Conservation (phyloP, 805 yeast genomes). For the Millerago galiae region DNA sequence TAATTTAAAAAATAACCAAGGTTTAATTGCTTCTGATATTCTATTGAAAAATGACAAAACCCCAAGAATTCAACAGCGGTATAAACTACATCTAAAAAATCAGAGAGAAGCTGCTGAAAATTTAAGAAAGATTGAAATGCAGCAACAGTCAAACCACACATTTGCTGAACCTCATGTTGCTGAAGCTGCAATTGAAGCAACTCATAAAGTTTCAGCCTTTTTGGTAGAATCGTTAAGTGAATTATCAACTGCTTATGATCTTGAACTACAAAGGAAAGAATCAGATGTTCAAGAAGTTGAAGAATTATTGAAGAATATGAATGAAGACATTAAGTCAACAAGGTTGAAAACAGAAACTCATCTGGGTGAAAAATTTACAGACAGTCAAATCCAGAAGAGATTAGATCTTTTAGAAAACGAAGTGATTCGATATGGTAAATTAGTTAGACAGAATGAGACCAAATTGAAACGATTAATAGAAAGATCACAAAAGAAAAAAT, state of each 20-base stretch:
- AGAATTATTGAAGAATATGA: constrained; percentile 34
- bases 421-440: constrained; percentile 14
- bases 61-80: constrained; percentile 19
- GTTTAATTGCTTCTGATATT: constrained; percentile 22
- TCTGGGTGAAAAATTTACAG: constrained; percentile 14
- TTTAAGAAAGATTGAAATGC: neutral
- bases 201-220: constrained; percentile 45
- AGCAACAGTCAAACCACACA: neutral
- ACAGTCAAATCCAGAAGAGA: constrained; percentile 8
- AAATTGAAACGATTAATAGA: constrained; percentile 22
- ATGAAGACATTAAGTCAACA: constrained; percentile 33
- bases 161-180: constrained; percentile 36
- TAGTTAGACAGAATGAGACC: constrained; percentile 20
- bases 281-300: constrained; percentile 45
- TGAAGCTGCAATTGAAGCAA: constrained; percentile 48
- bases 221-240: constrained; percentile 42
- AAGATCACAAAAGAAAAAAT: constrained; percentile 24
- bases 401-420: constrained; percentile 13
- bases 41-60: constrained; percentile 22
- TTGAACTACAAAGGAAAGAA: constrained; percentile 47
- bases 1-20: constrained; percentile 32
- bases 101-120: constrained; percentile 10
- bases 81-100: constrained; percentile 18
- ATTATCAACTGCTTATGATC: constrained; percentile 46
- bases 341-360: constrained; percentile 21